Evolutionary conservation across 2,329 filamentous ascomycete genomes (phyloP).

Genomic region (Ophiognomonia clavigignenti-juglandacearum): DNA sequence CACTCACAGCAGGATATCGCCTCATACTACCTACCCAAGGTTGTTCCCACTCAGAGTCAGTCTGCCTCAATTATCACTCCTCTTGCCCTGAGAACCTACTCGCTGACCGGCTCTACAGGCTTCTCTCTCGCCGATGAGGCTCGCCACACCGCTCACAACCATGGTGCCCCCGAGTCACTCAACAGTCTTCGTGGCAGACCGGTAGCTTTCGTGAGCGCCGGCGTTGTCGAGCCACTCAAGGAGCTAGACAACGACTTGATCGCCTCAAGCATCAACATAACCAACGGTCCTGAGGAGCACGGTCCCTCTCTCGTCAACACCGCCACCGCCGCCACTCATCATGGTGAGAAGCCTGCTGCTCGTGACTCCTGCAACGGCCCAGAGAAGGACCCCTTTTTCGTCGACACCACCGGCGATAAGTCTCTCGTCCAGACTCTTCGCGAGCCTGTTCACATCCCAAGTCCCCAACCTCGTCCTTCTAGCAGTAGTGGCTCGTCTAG

Average conservation of each 20-base stretch:
- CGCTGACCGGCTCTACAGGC: slow-evolving; percentile 22
- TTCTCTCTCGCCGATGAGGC: slow-evolving; percentile 45
- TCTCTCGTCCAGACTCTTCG: slow-evolving; percentile 9
- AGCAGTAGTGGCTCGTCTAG: slow-evolving; percentile 47
- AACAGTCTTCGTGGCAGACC: slow-evolving; percentile 43
- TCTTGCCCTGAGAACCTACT: slow-evolving; percentile 16
- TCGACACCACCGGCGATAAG: slow-evolving; percentile 32
- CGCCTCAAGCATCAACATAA: background rate
- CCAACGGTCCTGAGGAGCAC: background rate
- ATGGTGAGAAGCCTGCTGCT: background rate
- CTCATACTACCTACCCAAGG: slow-evolving; percentile 10
- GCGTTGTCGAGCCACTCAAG: slow-evolving; percentile 44
- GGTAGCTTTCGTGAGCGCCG: slow-evolving; percentile 50
- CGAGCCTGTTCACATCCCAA: slow-evolving; percentile 15
- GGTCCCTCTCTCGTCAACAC: too few relatives aligned
- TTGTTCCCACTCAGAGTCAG: slow-evolving; percentile 13
- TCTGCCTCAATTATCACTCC: slow-evolving; percentile 24
- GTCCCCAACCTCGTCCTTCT: slow-evolving; percentile 18
- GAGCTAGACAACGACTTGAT: slow-evolving; percentile 27
- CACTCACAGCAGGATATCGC: slow-evolving; percentile 6
- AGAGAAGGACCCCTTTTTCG: slow-evolving; percentile 26
- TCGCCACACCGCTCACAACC: slow-evolving; percentile 43
- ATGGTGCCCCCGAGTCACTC: slow-evolving; percentile 32
- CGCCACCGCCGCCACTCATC: slow-evolving; percentile 5
- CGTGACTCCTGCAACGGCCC: slow-evolving; percentile 1